Conservation (phyloP, 768 basidiomycete species). For the Mycena rosella region DNA sequence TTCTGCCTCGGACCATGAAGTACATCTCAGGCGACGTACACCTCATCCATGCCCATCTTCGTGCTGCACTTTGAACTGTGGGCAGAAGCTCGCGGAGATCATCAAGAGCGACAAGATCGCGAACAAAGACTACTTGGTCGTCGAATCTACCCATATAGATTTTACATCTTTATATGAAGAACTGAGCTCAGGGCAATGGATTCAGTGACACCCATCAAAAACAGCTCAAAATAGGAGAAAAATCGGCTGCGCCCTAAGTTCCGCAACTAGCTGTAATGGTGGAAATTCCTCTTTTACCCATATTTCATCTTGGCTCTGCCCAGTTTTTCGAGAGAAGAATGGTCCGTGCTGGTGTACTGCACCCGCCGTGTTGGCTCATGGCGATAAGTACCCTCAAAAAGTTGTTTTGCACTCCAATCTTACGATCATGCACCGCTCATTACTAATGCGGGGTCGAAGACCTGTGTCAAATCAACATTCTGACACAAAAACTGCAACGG, state of each 20-base stretch:
- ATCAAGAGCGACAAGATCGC: slow-evolving; percentile 75
- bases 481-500: neutral
- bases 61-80: slow-evolving; percentile 14
- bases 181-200: too few relatives aligned
- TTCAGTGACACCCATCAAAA: too few relatives aligned
- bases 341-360: neutral
- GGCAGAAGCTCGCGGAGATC: slow-evolving; percentile 75
- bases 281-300: slow-evolving; percentile 1
- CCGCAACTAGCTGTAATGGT: too few relatives aligned
- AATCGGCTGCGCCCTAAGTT: too few relatives aligned
- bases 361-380: neutral
- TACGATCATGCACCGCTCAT: neutral
- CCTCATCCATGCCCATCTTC: neutral
- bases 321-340: neutral
- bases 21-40: slow-evolving; percentile 58
- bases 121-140: slow-evolving; percentile 77
- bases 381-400: neutral
- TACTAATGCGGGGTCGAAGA: neutral
- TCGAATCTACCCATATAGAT: too few relatives aligned
- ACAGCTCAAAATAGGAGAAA: too few relatives aligned
- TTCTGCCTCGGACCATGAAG: slow-evolving; percentile 33
- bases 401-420: neutral
- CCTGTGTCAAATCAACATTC: too few relatives aligned
- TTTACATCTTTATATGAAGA: too few relatives aligned
- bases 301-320: neutral